phyloP scores from a whole-genome alignment of 1,139 yeast genomes.

The Petasospora fabianii region DNA sequence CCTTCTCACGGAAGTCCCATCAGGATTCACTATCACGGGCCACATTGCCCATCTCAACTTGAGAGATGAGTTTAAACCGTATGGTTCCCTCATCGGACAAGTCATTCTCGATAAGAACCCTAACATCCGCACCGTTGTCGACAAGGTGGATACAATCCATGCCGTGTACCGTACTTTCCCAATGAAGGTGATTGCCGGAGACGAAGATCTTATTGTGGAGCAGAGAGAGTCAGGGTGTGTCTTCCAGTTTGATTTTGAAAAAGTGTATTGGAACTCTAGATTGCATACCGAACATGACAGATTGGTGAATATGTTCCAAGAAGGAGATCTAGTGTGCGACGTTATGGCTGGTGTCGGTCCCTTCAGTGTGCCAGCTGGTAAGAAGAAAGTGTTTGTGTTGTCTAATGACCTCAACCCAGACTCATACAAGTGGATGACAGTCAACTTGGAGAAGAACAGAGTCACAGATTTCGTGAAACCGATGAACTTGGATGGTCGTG shows the following conservation, averaged over 20 bases:
- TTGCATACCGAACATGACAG: slow-evolving; percentile 92
- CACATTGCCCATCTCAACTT: slow-evolving; percentile 93
- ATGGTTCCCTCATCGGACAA: slow-evolving; percentile 77
- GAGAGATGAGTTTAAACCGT: slow-evolving; percentile 82
- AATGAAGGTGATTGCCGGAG: slow-evolving; percentile 92
- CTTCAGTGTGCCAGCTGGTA: slow-evolving; percentile 94
- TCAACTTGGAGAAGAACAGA: slow-evolving; percentile 64
- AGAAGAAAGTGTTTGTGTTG: slow-evolving; percentile 69
- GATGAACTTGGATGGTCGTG: slow-evolving; percentile 77
- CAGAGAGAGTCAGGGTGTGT: slow-evolving; percentile 86
- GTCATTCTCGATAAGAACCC: slow-evolving; percentile 85
- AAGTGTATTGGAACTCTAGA: slow-evolving; percentile 97
- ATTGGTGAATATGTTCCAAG: slow-evolving; percentile 56
- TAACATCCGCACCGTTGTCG: slow-evolving; percentile 85
- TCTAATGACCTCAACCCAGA: slow-evolving; percentile 95
- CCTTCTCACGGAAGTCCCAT: slow-evolving; percentile 69
- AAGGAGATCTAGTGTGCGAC: slow-evolving; percentile 79
- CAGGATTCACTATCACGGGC: slow-evolving; percentile 92
- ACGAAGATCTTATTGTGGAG: slow-evolving; percentile 63
- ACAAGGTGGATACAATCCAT: slow-evolving; percentile 83
- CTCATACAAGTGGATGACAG: slow-evolving; percentile 63
- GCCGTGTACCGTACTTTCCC: slow-evolving; percentile 87
- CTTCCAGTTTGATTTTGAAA: slow-evolving; percentile 84
- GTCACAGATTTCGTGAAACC: slow-evolving; percentile 58
- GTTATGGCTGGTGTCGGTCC: slow-evolving; percentile 99